phyloP scores from a whole-genome alignment of 2,329 filamentous ascomycete genomes.

The Polytolypa hystricis region DNA sequence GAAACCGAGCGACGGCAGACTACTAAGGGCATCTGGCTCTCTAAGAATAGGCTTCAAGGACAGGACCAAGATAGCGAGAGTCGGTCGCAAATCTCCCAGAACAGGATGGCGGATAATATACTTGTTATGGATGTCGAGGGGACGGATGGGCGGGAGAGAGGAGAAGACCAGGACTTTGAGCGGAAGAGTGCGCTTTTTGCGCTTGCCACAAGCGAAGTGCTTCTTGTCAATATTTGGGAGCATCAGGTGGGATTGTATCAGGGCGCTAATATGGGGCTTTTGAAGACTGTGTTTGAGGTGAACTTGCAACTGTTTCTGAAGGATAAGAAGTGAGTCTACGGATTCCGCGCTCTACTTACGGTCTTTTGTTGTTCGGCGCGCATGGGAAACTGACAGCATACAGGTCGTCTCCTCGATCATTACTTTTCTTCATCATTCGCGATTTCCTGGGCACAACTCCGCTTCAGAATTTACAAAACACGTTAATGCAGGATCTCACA shows the following conservation, averaged over 20 bases:
- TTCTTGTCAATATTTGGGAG: slow-evolving; percentile 99
- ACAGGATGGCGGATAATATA: slow-evolving; percentile 87
- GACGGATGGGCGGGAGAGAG: slow-evolving; percentile 88
- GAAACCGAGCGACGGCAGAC: slow-evolving; percentile 90
- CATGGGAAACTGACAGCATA: slow-evolving; percentile 5
- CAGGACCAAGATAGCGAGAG: slow-evolving; percentile 39
- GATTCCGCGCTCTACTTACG: background rate
- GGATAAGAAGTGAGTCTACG: slow-evolving; percentile 64
- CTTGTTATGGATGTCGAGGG: slow-evolving; percentile 99
- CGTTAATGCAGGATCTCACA: slow-evolving; percentile 76
- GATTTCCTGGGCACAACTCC: slow-evolving; percentile 92
- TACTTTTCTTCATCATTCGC: slow-evolving; percentile 97
- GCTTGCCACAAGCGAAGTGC: slow-evolving; percentile 89
- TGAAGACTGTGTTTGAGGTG: slow-evolving; percentile 99
- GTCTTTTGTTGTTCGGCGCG: too few species aligned
- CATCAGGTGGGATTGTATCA: slow-evolving; percentile 97
- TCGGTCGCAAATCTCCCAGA: slow-evolving; percentile 19
- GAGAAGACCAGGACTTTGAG: slow-evolving; percentile 98
- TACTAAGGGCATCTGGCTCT: slow-evolving; percentile 99
- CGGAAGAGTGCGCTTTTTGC: slow-evolving; percentile 96
- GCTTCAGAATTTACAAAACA: slow-evolving; percentile 78
- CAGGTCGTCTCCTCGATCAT: slow-evolving; percentile 75
- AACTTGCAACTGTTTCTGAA: slow-evolving; percentile 95
- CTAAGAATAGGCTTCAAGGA: slow-evolving; percentile 68
- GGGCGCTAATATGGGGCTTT: slow-evolving; percentile 93